A percentile compares a stretch with the other conserved stretches of the same genome.
phyloP scores from a whole-genome alignment of 495 filamentous ascomycete species.

The Neurospora sp. region DNA sequence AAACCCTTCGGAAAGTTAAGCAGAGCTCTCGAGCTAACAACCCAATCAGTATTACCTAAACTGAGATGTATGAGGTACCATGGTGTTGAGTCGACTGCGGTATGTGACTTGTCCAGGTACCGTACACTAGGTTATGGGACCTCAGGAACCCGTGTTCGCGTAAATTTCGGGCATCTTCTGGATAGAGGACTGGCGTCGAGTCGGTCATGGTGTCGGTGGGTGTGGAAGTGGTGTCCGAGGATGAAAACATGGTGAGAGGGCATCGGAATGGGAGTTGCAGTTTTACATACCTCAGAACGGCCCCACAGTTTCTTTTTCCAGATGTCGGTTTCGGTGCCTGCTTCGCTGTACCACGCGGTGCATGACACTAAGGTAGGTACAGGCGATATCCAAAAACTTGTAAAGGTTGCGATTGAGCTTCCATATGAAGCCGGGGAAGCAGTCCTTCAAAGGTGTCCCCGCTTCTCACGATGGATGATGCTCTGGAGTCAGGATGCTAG shows the following conservation, averaged over 20 bases:
- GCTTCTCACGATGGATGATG: neutral
- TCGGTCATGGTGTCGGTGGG: neutral
- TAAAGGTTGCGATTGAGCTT: neutral
- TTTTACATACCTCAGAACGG: neutral
- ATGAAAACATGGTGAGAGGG: too few relatives aligned
- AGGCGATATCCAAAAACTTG: neutral
- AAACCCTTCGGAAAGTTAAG: neutral
- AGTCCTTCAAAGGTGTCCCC: neutral
- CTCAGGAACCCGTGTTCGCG: neutral
- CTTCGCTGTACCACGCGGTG: neutral
- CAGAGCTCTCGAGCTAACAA: neutral
- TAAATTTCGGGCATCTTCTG: neutral
- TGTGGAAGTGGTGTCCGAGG: neutral
- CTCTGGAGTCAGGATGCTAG: neutral
- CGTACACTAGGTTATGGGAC: too few relatives aligned
- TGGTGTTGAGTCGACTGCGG: neutral
- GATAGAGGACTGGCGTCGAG: neutral
- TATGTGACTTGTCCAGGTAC: neutral
- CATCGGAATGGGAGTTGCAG: neutral
- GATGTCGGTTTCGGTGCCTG: neutral
- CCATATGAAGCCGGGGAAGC: neutral
- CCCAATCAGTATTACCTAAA: neutral
- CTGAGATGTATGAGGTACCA: neutral
- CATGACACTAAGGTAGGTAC: neutral
- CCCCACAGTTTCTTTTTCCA: neutral